Percentiles rank a stretch among this genome's conserved stretches.
Evolutionary conservation across 805 yeast genomes (phyloP).

Genomic region (Scheffersomyces stipitis): DNA sequence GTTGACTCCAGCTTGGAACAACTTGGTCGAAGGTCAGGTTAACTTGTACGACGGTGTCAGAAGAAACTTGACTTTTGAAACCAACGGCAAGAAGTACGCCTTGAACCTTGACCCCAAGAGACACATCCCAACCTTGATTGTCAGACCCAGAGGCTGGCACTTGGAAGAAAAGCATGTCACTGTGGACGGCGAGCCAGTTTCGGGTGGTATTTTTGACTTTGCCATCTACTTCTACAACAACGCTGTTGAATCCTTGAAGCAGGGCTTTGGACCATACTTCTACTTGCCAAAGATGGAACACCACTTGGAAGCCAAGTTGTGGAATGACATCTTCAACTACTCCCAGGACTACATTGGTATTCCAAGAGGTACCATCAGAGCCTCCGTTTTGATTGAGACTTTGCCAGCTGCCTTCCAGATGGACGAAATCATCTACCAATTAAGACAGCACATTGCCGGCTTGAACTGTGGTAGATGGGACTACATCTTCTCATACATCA

Average conservation of each 20-base stretch:
- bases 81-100: slow-evolving; percentile 46
- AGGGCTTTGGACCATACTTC: slow-evolving; percentile 79
- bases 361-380: slow-evolving; percentile 76
- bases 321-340: slow-evolving; percentile 79
- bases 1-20: slow-evolving; percentile 80
- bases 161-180: slow-evolving; percentile 70
- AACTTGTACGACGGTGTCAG: slow-evolving; percentile 76
- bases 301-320: slow-evolving; percentile 75
- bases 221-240: slow-evolving; percentile 77
- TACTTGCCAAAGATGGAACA: slow-evolving; percentile 87
- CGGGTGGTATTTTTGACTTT: slow-evolving; percentile 78
- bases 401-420: slow-evolving; percentile 84
- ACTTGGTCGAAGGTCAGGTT: slow-evolving; percentile 78
- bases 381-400: slow-evolving; percentile 80
- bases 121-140: slow-evolving; percentile 74
- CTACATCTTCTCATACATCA: slow-evolving; percentile 78
- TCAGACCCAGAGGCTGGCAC: slow-evolving; percentile 90
- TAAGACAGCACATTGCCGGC: slow-evolving; percentile 76
- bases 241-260: slow-evolving; percentile 57
- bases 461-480: slow-evolving; percentile 91
- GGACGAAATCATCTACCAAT: slow-evolving; percentile 78
- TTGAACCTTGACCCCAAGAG: slow-evolving; percentile 48
- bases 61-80: slow-evolving; percentile 48
- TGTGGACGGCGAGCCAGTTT: slow-evolving; percentile 73
- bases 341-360: slow-evolving; percentile 71